Evolutionary conservation across 306 rosid species (phyloP), one percentile per base, ranked within the genome.

Genomic region (Pyrus betulifolia): DNA sequence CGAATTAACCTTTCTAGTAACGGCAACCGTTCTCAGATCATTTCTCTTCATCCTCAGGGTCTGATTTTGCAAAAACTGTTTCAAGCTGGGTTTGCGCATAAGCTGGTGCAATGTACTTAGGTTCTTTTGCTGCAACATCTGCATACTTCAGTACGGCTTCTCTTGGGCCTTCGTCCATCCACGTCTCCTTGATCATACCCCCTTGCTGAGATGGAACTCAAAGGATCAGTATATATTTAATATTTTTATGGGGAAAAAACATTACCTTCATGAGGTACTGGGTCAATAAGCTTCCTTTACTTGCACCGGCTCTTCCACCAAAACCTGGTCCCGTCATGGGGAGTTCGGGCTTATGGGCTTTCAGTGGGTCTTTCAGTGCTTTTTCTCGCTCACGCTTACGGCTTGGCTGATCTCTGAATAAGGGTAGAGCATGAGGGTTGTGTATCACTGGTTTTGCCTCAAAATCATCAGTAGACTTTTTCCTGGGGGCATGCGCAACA

Each of bases 111-210:
- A 92, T 94, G 88, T 77, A 92, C 80, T 91, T 94, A 8, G 96
- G 97, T 61, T 94, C 97, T 46, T 91, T 91, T 22, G 84, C 89
- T 60, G 98, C 98, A 70, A 7, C 92, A 83, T 95, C 98, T 21
- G 98, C 98, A 78, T 60, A 92, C 91, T 95, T 95, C 66, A 95
- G 87, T 84, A 92, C 92, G 81, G 98, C 98, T 80, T 92, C 97
- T 84, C 97, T 89, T 33, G 98, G 98, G 86, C 92, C 97, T 87
- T 95, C 98, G 8, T 95, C 97, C 98, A 95, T 95, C 97, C 98
- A 95, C 45, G 98, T 92, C 91, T 95, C 98, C 89, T 95, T 92
- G 80, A 94, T 95, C 93, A 95, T 71, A 58, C 95, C 98, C 15
- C 97, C 97, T 92, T 92, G 89, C 98, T 92, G 96, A 80, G 80